These are phyloP conservation scores for Colletotrichum sp. DNA, from an alignment of 2,329 filamentous ascomycete genomes.

Conservation along the genomic window DNA sequence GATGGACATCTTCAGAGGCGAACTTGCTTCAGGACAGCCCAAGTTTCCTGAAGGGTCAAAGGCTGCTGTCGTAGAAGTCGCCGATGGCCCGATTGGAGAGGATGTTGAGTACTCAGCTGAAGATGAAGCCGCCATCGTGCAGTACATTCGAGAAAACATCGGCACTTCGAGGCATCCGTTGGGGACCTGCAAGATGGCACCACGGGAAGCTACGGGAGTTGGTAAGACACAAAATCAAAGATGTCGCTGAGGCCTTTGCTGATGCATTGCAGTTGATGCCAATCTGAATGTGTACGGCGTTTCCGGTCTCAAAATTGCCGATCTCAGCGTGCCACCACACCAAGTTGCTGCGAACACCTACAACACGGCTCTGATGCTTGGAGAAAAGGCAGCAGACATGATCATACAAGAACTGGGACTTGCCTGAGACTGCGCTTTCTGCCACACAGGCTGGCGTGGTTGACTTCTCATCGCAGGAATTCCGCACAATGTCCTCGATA, in stretches of 20 bases:
- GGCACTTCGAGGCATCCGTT: slow-evolving; percentile 50
- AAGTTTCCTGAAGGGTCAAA: slow-evolving; percentile 44
- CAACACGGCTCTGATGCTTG: slow-evolving; percentile 51
- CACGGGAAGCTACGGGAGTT: slow-evolving; percentile 35
- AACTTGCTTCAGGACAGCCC: slow-evolving; percentile 47
- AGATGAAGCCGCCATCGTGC: slow-evolving; percentile 54
- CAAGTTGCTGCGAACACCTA: slow-evolving; percentile 54
- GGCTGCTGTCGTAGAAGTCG: slow-evolving; percentile 34
- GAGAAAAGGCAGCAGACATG: slow-evolving; percentile 47
- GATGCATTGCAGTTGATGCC: slow-evolving; percentile 34
- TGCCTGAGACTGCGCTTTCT: not conserved
- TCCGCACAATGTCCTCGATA: not conserved
- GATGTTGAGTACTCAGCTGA: slow-evolving; percentile 53
- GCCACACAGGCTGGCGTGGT: not conserved
- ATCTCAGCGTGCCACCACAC: slow-evolving; percentile 38
- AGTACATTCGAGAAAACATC: slow-evolving; percentile 45
- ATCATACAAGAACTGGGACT: slow-evolving; percentile 39
- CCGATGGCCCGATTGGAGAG: not conserved
- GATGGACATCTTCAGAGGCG: slow-evolving; percentile 56
- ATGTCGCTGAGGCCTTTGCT: not conserved
- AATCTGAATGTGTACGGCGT: slow-evolving; percentile 47
- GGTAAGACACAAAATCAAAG: not conserved
- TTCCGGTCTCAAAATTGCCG: slow-evolving; percentile 43
- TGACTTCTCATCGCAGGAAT: not conserved
- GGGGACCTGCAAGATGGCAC: slow-evolving; percentile 50